Percentiles rank a stretch among this genome's conserved stretches.
phyloP scores from a whole-genome alignment of 164 flowering plant genomes.

The Echeveria elegans region DNA sequence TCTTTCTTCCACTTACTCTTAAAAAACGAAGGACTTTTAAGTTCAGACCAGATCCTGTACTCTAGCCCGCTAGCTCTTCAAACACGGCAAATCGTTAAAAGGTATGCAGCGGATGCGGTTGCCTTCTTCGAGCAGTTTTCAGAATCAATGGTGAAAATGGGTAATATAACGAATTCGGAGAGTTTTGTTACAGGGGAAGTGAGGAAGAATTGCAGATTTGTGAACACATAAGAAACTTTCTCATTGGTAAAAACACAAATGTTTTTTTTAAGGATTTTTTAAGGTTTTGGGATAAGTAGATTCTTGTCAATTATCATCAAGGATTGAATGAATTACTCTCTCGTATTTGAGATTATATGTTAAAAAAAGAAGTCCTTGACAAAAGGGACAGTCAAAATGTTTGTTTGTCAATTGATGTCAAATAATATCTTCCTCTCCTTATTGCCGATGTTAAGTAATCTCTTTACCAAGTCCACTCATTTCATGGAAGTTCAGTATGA shows the following conservation, averaged over 20 bases:
- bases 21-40: slow-evolving; percentile 71
- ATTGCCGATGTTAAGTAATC: not conserved
- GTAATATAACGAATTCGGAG: slow-evolving; percentile 58
- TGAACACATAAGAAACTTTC: slow-evolving; percentile 25
- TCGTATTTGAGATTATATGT: not conserved
- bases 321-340: not conserved
- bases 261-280: not conserved
- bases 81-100: slow-evolving; percentile 48
- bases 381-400: not conserved
- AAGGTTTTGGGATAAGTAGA: not conserved
- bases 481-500: no score
- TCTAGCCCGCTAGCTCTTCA: slow-evolving; percentile 52
- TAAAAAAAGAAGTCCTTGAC: not conserved
- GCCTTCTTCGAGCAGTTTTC: slow-evolving; percentile 83
- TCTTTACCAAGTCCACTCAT: no score
- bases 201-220: slow-evolving; percentile 74
- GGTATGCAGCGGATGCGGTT: slow-evolving; percentile 50
- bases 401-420: slow-evolving; percentile 5
- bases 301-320: not conserved
- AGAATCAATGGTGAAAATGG: slow-evolving; percentile 89
- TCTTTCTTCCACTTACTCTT: slow-evolving; percentile 59
- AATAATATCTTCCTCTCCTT: not conserved
- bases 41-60: slow-evolving; percentile 81
- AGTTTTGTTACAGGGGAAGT: slow-evolving; percentile 68
- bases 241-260: no score